Base-by-base conservation (phyloP, 2,329 filamentous ascomycete species). In the Hypoxylon sp. region DNA sequence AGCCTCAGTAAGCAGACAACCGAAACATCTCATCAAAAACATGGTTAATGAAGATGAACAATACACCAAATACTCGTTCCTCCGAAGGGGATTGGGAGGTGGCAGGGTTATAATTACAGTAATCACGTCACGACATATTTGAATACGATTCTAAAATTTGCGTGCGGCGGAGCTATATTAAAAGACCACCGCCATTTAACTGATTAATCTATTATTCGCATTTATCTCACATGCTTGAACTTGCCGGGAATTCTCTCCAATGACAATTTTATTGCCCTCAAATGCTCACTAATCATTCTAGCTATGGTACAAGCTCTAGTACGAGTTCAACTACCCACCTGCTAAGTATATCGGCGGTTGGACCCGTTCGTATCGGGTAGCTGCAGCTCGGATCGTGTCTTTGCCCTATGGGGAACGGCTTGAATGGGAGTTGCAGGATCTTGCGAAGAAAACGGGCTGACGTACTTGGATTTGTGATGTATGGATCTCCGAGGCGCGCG, bases 361-460 rank as follows among this genome's bases (percentile, higher is more conserved):
- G 13, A 31, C 26, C 50, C 33, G 42, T 48, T 39, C 37, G 60
- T 37, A 58, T 63, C 67, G 67, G 67, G 22, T 66, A 47, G 57
- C 26, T 47, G 59, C 65, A 70, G 53, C 42, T 68, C 68, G 68
- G 68, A 70, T 70, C 57, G 58, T 60, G 68, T 53, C 58, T 60
- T 64, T 46, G 50, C 51, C 68, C 58, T 57, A 70, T 68, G 48
- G 44, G 54, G 46, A 59, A 44, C 35, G 17, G 61, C 13, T 37
- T 39, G 31, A 29, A 14, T 42, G 42, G 58, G 14, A 60, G 22
- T 65, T 70, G 68, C 68, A 70, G 61, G 68, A 70, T 70, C 68
- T 70, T 19, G 39, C 19, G 58, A 57, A 59, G 44, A 46, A 54
- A 63, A 57, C 31, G 31, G 50, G 50, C 22, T 58, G 59, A 48